phyloP scores from a whole-genome alignment of 1,139 yeast species.

The Saccharomyces hybrid region DNA sequence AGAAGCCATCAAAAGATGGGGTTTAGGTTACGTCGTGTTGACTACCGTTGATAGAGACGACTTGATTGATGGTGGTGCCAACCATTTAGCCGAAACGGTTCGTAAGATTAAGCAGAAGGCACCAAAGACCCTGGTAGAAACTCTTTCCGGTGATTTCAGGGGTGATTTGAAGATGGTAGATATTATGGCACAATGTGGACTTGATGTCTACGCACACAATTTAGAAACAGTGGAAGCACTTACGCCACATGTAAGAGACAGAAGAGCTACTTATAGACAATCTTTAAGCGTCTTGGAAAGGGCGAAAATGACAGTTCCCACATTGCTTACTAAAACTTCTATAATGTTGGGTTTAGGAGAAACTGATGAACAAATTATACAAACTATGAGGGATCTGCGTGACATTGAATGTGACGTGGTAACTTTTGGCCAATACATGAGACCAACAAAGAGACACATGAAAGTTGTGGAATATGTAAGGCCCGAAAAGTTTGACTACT shows the following conservation, averaged over 20 bases:
- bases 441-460: constrained; percentile 98
- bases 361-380: constrained; percentile 77
- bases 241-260: constrained; percentile 92
- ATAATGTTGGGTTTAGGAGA: constrained; percentile 97
- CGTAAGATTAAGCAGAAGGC: constrained; percentile 76
- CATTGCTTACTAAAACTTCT: constrained; percentile 83
- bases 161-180: constrained; percentile 81
- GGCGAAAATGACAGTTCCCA: constrained; percentile 73
- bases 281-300: constrained; percentile 66
- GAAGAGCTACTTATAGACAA: constrained; percentile 93
- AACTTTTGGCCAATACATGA: constrained; percentile 98
- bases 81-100: constrained; percentile 86
- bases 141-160: constrained; percentile 88
- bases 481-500: constrained; percentile 91
- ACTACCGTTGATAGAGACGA: constrained; percentile 98
- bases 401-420: constrained; percentile 81
- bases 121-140: constrained; percentile 86
- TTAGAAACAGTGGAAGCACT: constrained; percentile 92
- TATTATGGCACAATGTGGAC: constrained; percentile 73
- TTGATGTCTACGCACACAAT: constrained; percentile 96
- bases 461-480: constrained; percentile 91
- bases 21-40: constrained; percentile 91
- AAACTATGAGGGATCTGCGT: constrained; percentile 69
- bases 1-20: constrained; percentile 96
- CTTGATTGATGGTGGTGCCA: constrained; percentile 84